A percentile compares a stretch with the other conserved stretches of the same genome.
These are phyloP conservation scores for Vicia sativa DNA, from an alignment of 306 rosid species.

Conservation along the genomic window DNA sequence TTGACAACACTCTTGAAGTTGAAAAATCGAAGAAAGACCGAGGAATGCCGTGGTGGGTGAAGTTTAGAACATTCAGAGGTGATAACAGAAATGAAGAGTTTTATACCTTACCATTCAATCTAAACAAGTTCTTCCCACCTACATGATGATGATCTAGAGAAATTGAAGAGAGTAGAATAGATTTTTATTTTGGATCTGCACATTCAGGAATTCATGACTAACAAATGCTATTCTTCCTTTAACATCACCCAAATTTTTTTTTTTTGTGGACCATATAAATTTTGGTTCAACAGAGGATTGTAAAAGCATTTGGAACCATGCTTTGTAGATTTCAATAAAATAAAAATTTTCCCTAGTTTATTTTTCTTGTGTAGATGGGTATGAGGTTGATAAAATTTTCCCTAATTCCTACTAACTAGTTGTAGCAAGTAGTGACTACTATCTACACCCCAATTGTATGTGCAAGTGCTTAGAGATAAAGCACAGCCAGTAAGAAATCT, in stretches of 20 bases:
- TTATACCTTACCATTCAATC: conserved; percentile 90
- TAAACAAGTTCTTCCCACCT: conserved; percentile 94
- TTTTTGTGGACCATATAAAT: conserved; percentile 37
- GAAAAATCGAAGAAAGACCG: conserved; percentile 86
- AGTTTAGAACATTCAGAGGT: conserved; percentile 90
- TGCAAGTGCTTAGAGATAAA: too few species aligned
- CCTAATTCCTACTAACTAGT: neutral
- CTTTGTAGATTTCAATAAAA: conserved; percentile 43
- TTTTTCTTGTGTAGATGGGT: neutral
- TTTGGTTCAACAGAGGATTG: conserved; percentile 40
- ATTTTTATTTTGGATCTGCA: conserved; percentile 31
- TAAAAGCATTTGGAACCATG: conserved; percentile 35
- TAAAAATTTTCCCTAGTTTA: conserved; percentile 18
- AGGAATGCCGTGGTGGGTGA: conserved; percentile 99
- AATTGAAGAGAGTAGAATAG: conserved; percentile 23
- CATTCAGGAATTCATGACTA: conserved; percentile 17
- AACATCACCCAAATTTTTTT: conserved; percentile 40
- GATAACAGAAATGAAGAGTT: conserved; percentile 96
- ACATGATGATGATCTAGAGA: conserved; percentile 44
- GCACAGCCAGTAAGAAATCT: too few species aligned
- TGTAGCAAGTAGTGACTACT: too few species aligned
- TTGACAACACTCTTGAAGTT: conserved; percentile 89
- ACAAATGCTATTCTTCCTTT: conserved; percentile 44
- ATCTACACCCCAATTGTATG: too few species aligned
- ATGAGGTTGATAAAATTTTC: neutral